Evolutionary conservation across 2,329 filamentous ascomycete species (phyloP).

Genomic region (Colletotrichum nymphaeae): DNA sequence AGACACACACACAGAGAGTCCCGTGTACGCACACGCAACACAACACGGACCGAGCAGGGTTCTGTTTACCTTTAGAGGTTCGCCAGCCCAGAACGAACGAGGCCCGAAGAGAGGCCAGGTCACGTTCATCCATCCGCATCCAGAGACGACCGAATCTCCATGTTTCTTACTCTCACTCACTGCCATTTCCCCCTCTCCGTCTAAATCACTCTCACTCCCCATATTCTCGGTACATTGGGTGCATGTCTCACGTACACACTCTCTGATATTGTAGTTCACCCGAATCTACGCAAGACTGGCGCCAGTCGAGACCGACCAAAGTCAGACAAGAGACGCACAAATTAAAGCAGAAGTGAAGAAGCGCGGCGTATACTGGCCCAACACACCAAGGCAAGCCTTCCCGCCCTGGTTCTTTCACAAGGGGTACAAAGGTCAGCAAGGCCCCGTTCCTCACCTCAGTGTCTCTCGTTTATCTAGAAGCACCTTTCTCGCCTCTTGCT

Average conservation of each 20-base stretch:
- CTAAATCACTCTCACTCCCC: background rate
- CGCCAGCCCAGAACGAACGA: conserved; percentile 11
- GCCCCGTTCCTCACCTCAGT: conserved; percentile 15
- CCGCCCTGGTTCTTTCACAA: conserved; percentile 1
- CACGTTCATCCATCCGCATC: conserved; percentile 9
- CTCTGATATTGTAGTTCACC: background rate
- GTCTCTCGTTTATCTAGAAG: background rate
- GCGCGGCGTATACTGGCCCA: background rate
- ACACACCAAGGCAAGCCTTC: conserved; percentile 24
- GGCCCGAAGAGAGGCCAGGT: conserved; percentile 14
- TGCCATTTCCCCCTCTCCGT: background rate
- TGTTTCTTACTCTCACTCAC: background rate
- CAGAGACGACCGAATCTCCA: background rate
- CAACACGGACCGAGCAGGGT: conserved; percentile 19
- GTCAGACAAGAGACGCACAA: background rate
- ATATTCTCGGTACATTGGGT: background rate
- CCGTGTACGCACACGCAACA: background rate
- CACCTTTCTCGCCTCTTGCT: conserved; percentile 7
- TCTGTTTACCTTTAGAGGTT: conserved; percentile 9
- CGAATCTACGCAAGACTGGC: background rate
- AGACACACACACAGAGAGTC: background rate
- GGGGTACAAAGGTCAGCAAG: conserved; percentile 18
- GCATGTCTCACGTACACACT: background rate
- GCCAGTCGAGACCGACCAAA: conserved; percentile 4
- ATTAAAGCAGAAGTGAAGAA: conserved; percentile 2